These are phyloP conservation scores for Pezicula neosporulosa DNA, from an alignment of 2,329 filamentous ascomycete genomes.

Conservation along the genomic window DNA sequence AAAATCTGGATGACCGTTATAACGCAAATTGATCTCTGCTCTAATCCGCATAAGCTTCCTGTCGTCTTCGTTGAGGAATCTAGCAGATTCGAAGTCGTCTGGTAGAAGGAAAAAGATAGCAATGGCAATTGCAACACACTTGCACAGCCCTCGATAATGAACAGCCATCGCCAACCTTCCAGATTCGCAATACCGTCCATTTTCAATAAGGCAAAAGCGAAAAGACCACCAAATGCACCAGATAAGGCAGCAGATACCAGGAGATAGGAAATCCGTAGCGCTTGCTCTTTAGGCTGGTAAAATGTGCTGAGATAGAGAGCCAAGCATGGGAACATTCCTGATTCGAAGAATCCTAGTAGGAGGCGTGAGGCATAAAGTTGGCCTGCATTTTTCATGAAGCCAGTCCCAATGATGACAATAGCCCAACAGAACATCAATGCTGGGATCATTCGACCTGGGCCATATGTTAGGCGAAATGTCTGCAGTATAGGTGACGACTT, in stretches of 20 bases:
- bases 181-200: constrained; percentile 43
- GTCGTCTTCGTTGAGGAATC: constrained; percentile 45
- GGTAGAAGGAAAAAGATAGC: constrained; percentile 45
- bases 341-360: constrained; percentile 44
- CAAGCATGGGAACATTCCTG: constrained; percentile 45
- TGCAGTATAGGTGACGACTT: constrained; percentile 29
- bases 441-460: neutral
- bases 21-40: constrained; percentile 33
- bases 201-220: constrained; percentile 45
- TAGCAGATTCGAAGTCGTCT: constrained; percentile 41
- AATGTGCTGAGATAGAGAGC: constrained; percentile 49
- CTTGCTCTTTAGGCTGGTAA: constrained; percentile 52
- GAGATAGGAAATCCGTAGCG: constrained; percentile 48
- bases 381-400: constrained; percentile 38
- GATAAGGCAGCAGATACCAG: constrained; percentile 49
- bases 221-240: constrained; percentile 48
- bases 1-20: constrained; percentile 35
- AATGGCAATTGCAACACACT: constrained; percentile 38
- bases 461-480: constrained; percentile 10
- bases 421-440: constrained; percentile 37
- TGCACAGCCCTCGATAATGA: constrained; percentile 46
- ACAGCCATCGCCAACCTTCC: constrained; percentile 45
- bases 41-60: constrained; percentile 47
- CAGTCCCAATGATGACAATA: constrained; percentile 42
- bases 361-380: constrained; percentile 43